phyloP scores from a whole-genome alignment of 306 rosid species.

The Sicyos baderoa region DNA sequence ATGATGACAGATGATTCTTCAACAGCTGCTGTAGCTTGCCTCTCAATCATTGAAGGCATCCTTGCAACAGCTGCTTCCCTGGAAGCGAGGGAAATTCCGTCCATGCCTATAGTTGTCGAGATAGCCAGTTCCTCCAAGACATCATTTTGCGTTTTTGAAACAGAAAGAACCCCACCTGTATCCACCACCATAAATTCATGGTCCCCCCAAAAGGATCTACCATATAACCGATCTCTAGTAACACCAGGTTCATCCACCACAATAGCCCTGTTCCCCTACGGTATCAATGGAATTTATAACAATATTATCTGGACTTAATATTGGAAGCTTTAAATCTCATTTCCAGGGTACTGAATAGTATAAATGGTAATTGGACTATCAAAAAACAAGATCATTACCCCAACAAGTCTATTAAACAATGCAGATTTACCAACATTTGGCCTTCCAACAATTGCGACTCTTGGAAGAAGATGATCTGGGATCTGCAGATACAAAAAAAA shows the following conservation, averaged over 20 bases:
- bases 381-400: constrained; percentile 46
- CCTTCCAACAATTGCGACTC: constrained; percentile 83
- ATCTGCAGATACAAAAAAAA: constrained; percentile 41
- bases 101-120: constrained; percentile 88
- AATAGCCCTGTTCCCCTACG: constrained; percentile 81
- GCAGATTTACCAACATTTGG: constrained; percentile 99
- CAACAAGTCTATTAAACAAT: constrained; percentile 79
- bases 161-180: constrained; percentile 83
- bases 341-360: constrained; percentile 16
- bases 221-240: constrained; percentile 92
- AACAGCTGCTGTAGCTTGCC: constrained; percentile 77
- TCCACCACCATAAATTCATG: constrained; percentile 89
- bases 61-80: constrained; percentile 92
- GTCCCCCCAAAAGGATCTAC: constrained; percentile 86
- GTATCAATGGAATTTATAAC: not conserved
- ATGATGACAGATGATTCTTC: constrained; percentile 84
- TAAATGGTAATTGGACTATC: constrained; percentile 9
- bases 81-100: constrained; percentile 79
- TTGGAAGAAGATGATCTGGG: constrained; percentile 81
- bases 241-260: constrained; percentile 99
- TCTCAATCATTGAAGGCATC: constrained; percentile 98
- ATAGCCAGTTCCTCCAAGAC: constrained; percentile 83
- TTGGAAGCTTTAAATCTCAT: constrained; percentile 17
- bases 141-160: constrained; percentile 66
- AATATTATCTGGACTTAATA: not conserved